These are phyloP conservation scores for Xylaria sp. DNA, from an alignment of 2,329 filamentous ascomycete species.

Conservation along the genomic window DNA sequence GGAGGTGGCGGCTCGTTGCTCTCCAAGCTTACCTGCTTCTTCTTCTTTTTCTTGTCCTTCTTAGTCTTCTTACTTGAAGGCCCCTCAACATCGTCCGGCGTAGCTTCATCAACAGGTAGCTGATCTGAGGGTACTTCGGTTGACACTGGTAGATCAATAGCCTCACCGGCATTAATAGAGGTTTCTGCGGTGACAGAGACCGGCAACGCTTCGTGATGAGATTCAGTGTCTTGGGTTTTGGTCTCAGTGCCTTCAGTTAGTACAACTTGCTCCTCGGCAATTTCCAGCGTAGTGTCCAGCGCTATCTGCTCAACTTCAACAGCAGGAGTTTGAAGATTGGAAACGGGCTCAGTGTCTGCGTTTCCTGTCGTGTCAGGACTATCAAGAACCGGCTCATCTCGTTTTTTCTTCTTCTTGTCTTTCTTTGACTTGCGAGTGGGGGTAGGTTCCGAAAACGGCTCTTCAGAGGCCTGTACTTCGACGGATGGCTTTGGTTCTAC, in stretches of 20 bases:
- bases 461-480: conserved; percentile 11
- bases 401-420: conserved; percentile 45
- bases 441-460: conserved; percentile 18
- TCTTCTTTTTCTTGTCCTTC: conserved; percentile 51
- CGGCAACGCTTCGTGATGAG: conserved; percentile 12
- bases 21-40: conserved; percentile 26
- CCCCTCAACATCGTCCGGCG: conserved; percentile 34
- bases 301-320: conserved; percentile 20
- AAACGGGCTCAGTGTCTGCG: conserved; percentile 24
- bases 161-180: conserved; percentile 5
- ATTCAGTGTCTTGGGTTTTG: neutral
- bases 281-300: conserved; percentile 1
- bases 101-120: conserved; percentile 7
- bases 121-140: conserved; percentile 22
- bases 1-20: conserved; percentile 2
- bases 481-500: conserved; percentile 30
- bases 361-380: conserved; percentile 18
- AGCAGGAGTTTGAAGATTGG: conserved; percentile 26
- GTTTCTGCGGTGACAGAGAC: neutral
- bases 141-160: neutral
- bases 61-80: conserved; percentile 49
- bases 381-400: conserved; percentile 35
- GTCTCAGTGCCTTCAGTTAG: conserved; percentile 5
- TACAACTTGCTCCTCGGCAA: conserved; percentile 1
- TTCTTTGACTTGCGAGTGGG: conserved; percentile 39